These are phyloP conservation scores for Pezicula neosporulosa DNA, from an alignment of 2,329 filamentous ascomycete species.

Conservation along the genomic window DNA sequence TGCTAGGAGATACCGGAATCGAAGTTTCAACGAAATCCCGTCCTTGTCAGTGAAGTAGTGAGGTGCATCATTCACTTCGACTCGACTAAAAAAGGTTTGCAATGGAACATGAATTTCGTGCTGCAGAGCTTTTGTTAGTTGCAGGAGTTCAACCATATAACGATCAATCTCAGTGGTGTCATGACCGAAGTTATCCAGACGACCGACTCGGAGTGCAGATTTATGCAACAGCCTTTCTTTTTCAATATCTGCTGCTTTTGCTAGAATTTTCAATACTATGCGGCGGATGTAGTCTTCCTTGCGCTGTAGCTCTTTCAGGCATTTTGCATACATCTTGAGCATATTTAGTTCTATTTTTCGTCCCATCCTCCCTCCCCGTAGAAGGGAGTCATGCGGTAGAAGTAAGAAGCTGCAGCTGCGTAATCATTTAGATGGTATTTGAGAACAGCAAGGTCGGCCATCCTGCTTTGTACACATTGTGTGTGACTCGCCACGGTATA, in stretches of 20 bases:
- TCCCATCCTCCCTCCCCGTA: constrained; percentile 79
- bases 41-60: constrained; percentile 69
- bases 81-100: constrained; percentile 67
- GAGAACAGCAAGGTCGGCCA: constrained; percentile 82
- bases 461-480: constrained; percentile 72
- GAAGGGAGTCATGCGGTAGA: constrained; percentile 73
- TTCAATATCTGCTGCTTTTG: constrained; percentile 58
- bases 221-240: constrained; percentile 43
- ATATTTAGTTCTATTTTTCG: constrained; percentile 73
- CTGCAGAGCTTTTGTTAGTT: constrained; percentile 34
- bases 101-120: constrained; percentile 67
- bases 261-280: constrained; percentile 70
- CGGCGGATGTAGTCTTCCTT: constrained; percentile 76
- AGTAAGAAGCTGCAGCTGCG: constrained; percentile 69
- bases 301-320: constrained; percentile 71
- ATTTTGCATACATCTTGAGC: constrained; percentile 81
- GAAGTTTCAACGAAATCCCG: constrained; percentile 68
- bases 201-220: constrained; percentile 14
- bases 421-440: constrained; percentile 77
- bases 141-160: constrained; percentile 27
- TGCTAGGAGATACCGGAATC: constrained; percentile 67
- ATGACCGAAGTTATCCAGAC: constrained; percentile 5
- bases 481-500: constrained; percentile 71
- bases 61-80: constrained; percentile 66
- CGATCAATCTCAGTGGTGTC: constrained; percentile 15